Percentiles rank a stretch among this genome's conserved stretches.
phyloP scores from a whole-genome alignment of 2,329 filamentous ascomycete genomes.

The Beauveria rudraprayagi region DNA sequence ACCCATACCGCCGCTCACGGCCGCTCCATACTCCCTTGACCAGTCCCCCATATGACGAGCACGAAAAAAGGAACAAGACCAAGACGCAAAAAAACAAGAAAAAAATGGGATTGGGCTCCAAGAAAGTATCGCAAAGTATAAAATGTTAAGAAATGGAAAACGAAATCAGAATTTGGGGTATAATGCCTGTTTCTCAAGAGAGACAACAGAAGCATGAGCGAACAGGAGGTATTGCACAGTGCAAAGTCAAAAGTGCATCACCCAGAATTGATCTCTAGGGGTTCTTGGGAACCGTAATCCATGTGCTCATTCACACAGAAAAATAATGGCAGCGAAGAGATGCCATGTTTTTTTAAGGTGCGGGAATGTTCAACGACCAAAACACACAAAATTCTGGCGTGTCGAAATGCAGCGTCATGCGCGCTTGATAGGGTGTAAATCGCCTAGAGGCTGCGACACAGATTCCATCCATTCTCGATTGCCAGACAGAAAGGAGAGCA shows the following conservation, averaged over 20 bases:
- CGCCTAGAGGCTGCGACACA: too few relatives aligned
- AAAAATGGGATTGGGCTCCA: background rate
- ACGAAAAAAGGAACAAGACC: background rate
- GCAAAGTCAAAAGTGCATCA: too few relatives aligned
- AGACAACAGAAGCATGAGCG: constrained; percentile 3
- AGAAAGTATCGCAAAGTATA: background rate
- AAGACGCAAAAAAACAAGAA: background rate
- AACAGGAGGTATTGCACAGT: background rate
- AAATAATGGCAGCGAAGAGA: background rate
- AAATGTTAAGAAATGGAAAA: background rate
- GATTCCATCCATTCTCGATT: background rate
- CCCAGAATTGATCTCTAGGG: background rate
- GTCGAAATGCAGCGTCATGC: background rate
- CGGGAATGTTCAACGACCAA: background rate
- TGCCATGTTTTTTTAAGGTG: background rate
- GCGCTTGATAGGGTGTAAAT: background rate
- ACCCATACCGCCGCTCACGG: background rate
- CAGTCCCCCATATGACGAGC: background rate
- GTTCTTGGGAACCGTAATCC: background rate
- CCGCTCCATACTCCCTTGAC: background rate
- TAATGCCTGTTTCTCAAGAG: constrained; percentile 12
- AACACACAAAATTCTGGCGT: background rate
- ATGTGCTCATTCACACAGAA: background rate
- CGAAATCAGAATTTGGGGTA: constrained; percentile 7
- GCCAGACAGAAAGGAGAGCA: background rate